phyloP scores from a whole-genome alignment of 108 stramenopile genomes.

The Fistulifera pelliculosa region DNA sequence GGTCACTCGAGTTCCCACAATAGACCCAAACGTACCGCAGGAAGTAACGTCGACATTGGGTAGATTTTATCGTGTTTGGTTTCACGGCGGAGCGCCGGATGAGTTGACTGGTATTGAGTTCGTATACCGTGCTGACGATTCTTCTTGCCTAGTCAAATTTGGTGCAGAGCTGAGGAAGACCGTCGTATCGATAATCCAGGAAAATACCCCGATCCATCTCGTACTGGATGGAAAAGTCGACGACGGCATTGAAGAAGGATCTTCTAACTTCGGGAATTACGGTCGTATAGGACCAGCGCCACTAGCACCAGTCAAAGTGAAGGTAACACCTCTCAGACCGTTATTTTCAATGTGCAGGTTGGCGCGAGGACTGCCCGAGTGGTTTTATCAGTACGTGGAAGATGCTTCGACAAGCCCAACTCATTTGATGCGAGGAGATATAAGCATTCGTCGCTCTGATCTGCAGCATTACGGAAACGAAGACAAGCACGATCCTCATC shows the following conservation, averaged over 20 bases:
- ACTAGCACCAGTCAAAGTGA: constrained; percentile 68
- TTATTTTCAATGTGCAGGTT: constrained; percentile 29
- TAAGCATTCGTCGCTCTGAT: neutral
- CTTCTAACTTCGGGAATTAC: constrained; percentile 16
- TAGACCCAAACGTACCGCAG: constrained; percentile 59
- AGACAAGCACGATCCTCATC: constrained; percentile 5
- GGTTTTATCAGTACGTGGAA: constrained; percentile 46
- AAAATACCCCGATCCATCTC: constrained; percentile 72
- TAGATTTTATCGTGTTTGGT: constrained; percentile 80
- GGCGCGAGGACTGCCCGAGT: constrained; percentile 63
- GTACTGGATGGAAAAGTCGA: constrained; percentile 74
- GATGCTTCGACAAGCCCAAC: neutral
- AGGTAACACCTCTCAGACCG: constrained; percentile 78
- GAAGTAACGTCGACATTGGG: constrained; percentile 64
- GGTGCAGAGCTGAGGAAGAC: constrained; percentile 51
- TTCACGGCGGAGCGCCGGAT: constrained; percentile 86
- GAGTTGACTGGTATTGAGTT: constrained; percentile 75
- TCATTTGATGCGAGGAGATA: constrained; percentile 2
- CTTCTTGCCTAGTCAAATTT: constrained; percentile 57
- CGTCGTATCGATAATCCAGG: constrained; percentile 64
- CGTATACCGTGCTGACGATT: constrained; percentile 64
- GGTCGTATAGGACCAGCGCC: constrained; percentile 48
- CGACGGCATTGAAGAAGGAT: constrained; percentile 13
- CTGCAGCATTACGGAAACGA: neutral
- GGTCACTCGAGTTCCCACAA: constrained; percentile 56